Conservation (phyloP, 2,329 filamentous ascomycete genomes). For the Penicillium carneum region DNA sequence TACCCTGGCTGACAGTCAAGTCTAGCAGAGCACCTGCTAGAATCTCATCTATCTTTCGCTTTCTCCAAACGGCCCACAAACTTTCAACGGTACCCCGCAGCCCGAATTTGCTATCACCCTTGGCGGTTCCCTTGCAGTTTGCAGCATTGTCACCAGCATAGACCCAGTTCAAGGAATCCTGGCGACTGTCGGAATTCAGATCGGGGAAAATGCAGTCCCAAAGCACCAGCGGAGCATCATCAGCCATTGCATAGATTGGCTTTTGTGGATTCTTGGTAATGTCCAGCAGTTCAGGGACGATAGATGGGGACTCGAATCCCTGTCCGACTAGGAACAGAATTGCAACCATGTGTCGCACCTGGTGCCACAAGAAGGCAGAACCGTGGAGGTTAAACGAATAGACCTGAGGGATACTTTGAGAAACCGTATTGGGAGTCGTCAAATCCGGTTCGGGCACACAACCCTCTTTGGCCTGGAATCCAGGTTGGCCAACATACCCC, state of each 20-base stretch:
- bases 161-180: conserved; percentile 76
- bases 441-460: conserved; percentile 26
- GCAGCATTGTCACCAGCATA: conserved; percentile 73
- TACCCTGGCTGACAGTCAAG: conserved; percentile 58
- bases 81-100: conserved; percentile 72
- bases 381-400: conserved; percentile 90
- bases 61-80: conserved; percentile 83
- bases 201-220: conserved; percentile 93
- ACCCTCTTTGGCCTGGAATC: conserved; percentile 52
- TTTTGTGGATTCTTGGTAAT: conserved; percentile 72
- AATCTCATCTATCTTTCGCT: conserved; percentile 87
- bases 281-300: conserved; percentile 79
- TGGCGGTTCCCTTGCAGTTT: conserved; percentile 50
- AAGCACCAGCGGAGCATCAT: conserved; percentile 85
- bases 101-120: conserved; percentile 68
- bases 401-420: conserved; percentile 65
- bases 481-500: conserved; percentile 61
- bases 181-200: conserved; percentile 54
- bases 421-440: conserved; percentile 24
- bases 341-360: conserved; percentile 92
- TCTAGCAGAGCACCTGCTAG: conserved; percentile 77
- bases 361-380: conserved; percentile 95
- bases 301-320: conserved; percentile 75
- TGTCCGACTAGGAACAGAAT: conserved; percentile 93
- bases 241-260: conserved; percentile 88